Conservation (phyloP, 495 filamentous ascomycete genomes). For the Xeromyces bisporus region DNA sequence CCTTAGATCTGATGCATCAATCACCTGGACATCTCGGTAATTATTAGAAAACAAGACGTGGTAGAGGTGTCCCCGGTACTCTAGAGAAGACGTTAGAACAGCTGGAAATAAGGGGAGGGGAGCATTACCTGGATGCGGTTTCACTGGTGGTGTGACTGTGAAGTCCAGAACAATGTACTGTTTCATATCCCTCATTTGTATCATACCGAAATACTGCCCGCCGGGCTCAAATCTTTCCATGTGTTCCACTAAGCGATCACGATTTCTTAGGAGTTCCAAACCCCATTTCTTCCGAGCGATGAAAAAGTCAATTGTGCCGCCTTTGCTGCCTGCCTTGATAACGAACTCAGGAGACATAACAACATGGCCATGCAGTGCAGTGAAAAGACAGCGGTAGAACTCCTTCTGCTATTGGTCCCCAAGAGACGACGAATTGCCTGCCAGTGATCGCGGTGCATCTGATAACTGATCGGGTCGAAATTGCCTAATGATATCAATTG, state of each 20-base stretch:
- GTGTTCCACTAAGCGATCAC: constrained; percentile 6
- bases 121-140: constrained; percentile 8
- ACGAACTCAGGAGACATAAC: constrained; percentile 10
- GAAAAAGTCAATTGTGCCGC: constrained; percentile 10
- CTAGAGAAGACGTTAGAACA: constrained; percentile 9
- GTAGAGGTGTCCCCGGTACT: constrained; percentile 4
- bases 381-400: constrained; percentile 10
- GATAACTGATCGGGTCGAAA: constrained; percentile 8
- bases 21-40: constrained; percentile 6
- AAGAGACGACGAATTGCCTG: constrained; percentile 6
- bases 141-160: constrained; percentile 4
- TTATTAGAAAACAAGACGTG: constrained; percentile 9
- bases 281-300: constrained; percentile 9
- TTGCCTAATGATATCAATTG: constrained; percentile 6
- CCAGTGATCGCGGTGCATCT: constrained; percentile 5
- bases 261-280: constrained; percentile 9
- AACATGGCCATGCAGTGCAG: constrained; percentile 7
- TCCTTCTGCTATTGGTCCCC: constrained; percentile 13
- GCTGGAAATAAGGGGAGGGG: constrained; percentile 3
- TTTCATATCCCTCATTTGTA: constrained; percentile 8
- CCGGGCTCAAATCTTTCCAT: constrained; percentile 7
- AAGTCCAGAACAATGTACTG: constrained; percentile 12
- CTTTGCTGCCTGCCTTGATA: constrained; percentile 5
- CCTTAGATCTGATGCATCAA: constrained; percentile 5
- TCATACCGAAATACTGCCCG: constrained; percentile 8